These are phyloP conservation scores for Berkeleyomyces rouxiae DNA, from an alignment of 2,329 filamentous ascomycete species.

Conservation along the genomic window DNA sequence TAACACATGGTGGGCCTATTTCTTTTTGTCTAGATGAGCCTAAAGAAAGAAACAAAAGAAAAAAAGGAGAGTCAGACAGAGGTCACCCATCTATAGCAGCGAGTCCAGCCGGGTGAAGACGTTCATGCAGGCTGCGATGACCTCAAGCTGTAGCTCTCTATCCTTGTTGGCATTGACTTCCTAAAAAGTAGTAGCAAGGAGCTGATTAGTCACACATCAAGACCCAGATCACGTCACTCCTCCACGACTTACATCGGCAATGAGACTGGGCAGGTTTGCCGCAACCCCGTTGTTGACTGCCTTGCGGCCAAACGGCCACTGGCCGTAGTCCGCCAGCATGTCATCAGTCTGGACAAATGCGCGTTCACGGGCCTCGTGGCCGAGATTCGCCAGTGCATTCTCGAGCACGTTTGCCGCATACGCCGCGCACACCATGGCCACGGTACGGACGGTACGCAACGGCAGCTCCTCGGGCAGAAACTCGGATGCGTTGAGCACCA, in stretches of 20 bases:
- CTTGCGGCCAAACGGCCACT: slow-evolving; percentile 88
- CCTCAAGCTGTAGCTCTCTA: slow-evolving; percentile 90
- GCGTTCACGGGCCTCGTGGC: slow-evolving; percentile 83
- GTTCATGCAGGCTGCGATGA: slow-evolving; percentile 88
- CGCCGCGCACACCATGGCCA: slow-evolving; percentile 92
- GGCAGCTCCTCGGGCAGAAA: slow-evolving; percentile 91
- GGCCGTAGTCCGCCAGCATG: slow-evolving; percentile 85
- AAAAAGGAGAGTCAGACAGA: neutral
- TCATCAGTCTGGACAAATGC: slow-evolving; percentile 97
- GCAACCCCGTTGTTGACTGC: slow-evolving; percentile 68
- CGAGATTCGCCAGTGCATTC: slow-evolving; percentile 86
- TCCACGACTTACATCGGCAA: slow-evolving; percentile 47
- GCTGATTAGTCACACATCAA: slow-evolving; percentile 14
- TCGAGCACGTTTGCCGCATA: slow-evolving; percentile 97
- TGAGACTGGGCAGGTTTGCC: slow-evolving; percentile 76
- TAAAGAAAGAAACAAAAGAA: neutral
- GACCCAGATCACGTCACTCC: neutral
- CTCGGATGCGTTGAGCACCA: slow-evolving; percentile 70
- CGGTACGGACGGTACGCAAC: slow-evolving; percentile 79
- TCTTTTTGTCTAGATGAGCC: neutral
- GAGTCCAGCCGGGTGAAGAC: slow-evolving; percentile 97
- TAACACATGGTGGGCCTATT: no score
- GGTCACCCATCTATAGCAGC: slow-evolving; percentile 45
- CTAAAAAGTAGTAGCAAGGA: slow-evolving; percentile 19
- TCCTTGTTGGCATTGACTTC: slow-evolving; percentile 79